These are phyloP conservation scores for Uromyces viciae-fabae DNA, from an alignment of 1,284 basidiomycete genomes.

Conservation along the genomic window DNA sequence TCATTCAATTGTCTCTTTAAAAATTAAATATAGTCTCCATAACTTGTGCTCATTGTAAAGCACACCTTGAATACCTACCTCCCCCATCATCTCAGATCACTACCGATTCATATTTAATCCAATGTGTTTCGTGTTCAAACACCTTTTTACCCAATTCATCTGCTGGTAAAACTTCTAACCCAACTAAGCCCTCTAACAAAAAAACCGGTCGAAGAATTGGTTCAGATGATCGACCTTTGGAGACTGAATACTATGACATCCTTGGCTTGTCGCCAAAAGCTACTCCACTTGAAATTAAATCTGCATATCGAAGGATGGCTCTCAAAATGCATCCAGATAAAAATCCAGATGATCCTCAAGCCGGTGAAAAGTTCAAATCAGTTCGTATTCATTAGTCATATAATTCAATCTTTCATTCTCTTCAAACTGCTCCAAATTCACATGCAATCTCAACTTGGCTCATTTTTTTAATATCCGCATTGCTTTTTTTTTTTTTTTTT, in stretches of 20 bases:
- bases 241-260: conserved; percentile 75
- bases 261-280: conserved; percentile 72
- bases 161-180: not conserved
- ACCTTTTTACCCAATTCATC: conserved; percentile 22
- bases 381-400: conserved; percentile 51
- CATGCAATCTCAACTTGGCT: too few relatives aligned
- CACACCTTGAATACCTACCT: conserved; percentile 39
- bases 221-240: conserved; percentile 80
- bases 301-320: conserved; percentile 79
- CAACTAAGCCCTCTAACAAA: conserved; percentile 11
- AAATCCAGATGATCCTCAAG: conserved; percentile 86
- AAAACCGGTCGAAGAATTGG: conserved; percentile 64
- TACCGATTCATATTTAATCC: conserved; percentile 14
- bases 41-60: conserved; percentile 41
- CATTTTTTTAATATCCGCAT: not conserved
- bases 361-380: conserved; percentile 68
- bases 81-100: not conserved
- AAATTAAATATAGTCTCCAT: conserved; percentile 21
- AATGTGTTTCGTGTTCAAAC: conserved; percentile 26
- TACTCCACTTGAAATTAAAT: conserved; percentile 83
- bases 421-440: conserved; percentile 5
- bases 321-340: conserved; percentile 62
- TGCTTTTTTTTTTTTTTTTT: not conserved
- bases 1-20: not conserved
- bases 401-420: not conserved